Percentiles rank a stretch among this genome's conserved stretches.
These are phyloP conservation scores for Nigrospora oryzae DNA, from an alignment of 2,329 filamentous ascomycete genomes.

Conservation along the genomic window DNA sequence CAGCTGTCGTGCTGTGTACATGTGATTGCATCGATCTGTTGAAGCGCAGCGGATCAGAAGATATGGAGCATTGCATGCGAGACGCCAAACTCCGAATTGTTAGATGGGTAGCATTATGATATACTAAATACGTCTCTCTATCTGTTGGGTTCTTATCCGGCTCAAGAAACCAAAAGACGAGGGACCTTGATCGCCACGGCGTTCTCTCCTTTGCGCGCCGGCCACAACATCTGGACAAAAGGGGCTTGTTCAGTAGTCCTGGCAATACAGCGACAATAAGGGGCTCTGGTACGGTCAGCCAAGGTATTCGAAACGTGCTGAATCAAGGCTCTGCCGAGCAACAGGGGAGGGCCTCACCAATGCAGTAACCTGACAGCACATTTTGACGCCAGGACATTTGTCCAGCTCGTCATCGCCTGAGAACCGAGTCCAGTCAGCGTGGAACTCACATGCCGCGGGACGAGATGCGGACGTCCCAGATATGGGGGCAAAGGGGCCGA, in stretches of 20 bases:
- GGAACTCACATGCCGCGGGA: not conserved
- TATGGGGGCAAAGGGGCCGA: not conserved
- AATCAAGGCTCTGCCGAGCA: not conserved
- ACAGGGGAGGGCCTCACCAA: constrained; percentile 14
- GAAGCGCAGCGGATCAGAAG: no score
- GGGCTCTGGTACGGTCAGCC: constrained; percentile 13
- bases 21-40: no score
- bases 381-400: constrained; percentile 17
- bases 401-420: constrained; percentile 14
- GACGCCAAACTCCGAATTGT: no score
- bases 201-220: no score
- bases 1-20: no score
- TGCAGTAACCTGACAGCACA: constrained; percentile 21
- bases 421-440: not conserved
- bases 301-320: not conserved
- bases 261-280: constrained; percentile 20
- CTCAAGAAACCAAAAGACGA: no score
- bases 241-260: constrained; percentile 5
- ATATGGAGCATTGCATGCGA: no score
- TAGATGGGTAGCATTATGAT: no score
- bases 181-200: no score
- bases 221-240: no score
- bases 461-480: not conserved
- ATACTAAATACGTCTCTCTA: no score
- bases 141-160: no score